These are phyloP conservation scores for Cichorium intybus DNA, from an alignment of 140 eudicot species.

Conservation along the genomic window DNA sequence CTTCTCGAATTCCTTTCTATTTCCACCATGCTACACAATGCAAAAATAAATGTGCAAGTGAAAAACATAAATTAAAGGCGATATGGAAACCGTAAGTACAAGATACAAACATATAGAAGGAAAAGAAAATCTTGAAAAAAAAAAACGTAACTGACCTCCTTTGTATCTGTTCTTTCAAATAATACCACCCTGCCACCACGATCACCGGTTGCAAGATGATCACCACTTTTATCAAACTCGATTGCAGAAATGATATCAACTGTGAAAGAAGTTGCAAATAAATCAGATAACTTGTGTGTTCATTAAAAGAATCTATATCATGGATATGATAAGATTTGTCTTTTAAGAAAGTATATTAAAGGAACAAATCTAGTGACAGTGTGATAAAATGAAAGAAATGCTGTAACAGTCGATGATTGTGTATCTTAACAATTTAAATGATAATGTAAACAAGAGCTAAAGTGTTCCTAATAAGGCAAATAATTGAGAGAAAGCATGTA, in stretches of 20 bases:
- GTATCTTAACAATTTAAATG: background rate
- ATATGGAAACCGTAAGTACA: background rate
- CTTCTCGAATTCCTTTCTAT: conserved; percentile 76
- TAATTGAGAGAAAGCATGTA: too few relatives aligned
- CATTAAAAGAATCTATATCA: background rate
- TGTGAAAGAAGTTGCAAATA: conserved; percentile 30
- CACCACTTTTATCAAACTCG: conserved; percentile 95
- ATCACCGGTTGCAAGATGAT: conserved; percentile 99
- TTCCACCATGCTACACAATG: conserved; percentile 61
- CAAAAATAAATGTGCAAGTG: conserved; percentile 1
- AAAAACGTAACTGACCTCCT: conserved; percentile 55
- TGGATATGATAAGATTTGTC: background rate
- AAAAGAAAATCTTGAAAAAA: conserved; percentile 2
- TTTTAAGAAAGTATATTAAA: background rate
- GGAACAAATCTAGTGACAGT: background rate
- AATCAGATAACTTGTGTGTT: conserved; percentile 15
- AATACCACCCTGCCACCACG: conserved; percentile 99
- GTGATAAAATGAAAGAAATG: background rate
- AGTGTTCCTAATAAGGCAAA: too few relatives aligned
- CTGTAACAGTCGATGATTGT: background rate
- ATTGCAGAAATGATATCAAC: conserved; percentile 97
- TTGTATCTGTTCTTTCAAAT: conserved; percentile 89
- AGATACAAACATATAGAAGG: conserved; percentile 2
- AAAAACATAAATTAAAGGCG: background rate
- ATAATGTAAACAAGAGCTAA: background rate